Base-by-base conservation (phyloP, 108 stramenopile genomes). In the Discostella stelligeroides region DNA sequence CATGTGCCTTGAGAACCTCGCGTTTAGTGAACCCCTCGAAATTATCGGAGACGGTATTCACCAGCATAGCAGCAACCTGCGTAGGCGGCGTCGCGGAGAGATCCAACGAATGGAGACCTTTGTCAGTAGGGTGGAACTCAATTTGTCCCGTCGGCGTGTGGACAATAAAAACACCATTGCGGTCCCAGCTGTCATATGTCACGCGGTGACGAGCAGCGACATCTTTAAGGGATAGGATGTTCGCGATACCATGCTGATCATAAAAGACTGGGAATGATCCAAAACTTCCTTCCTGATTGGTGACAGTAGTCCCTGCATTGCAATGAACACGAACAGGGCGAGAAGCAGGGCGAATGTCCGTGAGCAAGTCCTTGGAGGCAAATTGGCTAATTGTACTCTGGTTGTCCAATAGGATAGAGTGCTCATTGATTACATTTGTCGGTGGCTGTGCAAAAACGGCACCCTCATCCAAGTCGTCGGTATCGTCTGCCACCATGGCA, bases 181-280 rank as follows among this genome's bases (percentile, higher is more conserved):
- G n/a, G n/a, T n/a, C n/a, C n/a, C n/a, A n/a, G n/a, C n/a, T n/a
- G n/a, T 85, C 77, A 46, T 74, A 82, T 7, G 64, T 61, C 17
- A 84, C 69, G 1, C 37, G 59, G 60, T 40, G 72, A 1, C 20
- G 17, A 4, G 66, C 25, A 14, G 57, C 20, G 2, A 81, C 62
- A 6, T 18, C 20, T 7, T 49, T 18, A 0, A 49, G 48, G 5
- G 48, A 49, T 10, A 49, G 17, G 21, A 80, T 75, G 59, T 82
- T 79, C 2, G 76, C 80, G 42, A 81, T 72, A 18, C 75, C 64
- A 3, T 68, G 27, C 15, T 66, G 70, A 48, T 84, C 30, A 38
- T 55, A 75, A 70, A 76, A 80, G 1, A 85, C 81, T 2, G 48
- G 20, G 21, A 49, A 23, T 2, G 14, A 9, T 37, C 69, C 75